Base-by-base conservation (phyloP, 345 rosid species). In the Eutrema yunnanense region DNA sequence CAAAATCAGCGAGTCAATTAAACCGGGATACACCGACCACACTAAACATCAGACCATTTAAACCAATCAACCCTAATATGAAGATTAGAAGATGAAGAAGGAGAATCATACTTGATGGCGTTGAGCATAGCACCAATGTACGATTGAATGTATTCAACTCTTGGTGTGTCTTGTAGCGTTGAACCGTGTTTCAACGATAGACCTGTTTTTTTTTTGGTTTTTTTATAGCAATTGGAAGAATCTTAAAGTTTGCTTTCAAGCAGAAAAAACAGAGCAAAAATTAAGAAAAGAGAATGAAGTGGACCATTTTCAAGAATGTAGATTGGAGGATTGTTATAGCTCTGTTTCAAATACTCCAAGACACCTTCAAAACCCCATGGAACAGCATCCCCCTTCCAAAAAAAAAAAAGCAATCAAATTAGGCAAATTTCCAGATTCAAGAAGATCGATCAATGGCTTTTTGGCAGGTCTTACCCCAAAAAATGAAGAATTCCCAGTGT, bases 241-340 rank as follows among this genome's bases (percentile, higher is more conserved):
- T 56, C 12, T 10, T 40, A 64, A 48, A 43, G 12, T 29, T 12
- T 54, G 58, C 3, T 58, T 65, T 14, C 69, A n/a, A 68, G 54
- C 3, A 48, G 9, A 40, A 12, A 43, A 37, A 55, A 44, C n/a
- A 54, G 29, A 65, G 9, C 6, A 33, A 48, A 4, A 55, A 30
- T 49, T 49, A 3, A 55, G 33, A 49, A 48, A 26, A 67, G 8
- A 40, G 46, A 49, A 61, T 65, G 57, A 67, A 67, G 55, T 33
- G 61, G 40, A 84, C 82, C 88, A 36, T 85, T 85, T 79, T 85
- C 85, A 61, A 74, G 67, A 52, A 81, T 83, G 80, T 80, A 84
- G 29, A 86, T 41, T 33, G 84, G 86, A 75, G 81, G 81, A 52
- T 81, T 83, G 69, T 79, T 62, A 61, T 79, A 81, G 26, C 6